Percentiles rank a stretch among this genome's conserved stretches.
Conservation (phyloP, 2,329 filamentous ascomycete genomes). For the Periconia sp. region DNA sequence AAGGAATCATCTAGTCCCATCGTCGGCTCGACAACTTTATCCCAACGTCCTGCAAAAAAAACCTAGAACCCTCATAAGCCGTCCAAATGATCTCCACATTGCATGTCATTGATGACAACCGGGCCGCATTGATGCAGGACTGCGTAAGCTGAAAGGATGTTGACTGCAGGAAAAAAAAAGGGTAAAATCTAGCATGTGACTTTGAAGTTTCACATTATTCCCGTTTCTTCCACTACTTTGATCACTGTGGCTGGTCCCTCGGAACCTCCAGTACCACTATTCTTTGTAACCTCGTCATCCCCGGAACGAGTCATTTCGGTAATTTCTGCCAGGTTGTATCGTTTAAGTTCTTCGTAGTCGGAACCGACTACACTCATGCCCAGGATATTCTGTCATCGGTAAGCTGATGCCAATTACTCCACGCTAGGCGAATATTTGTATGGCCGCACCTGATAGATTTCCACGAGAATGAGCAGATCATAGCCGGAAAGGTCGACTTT, state of each 20-base stretch:
- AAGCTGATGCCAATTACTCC: conserved; percentile 15
- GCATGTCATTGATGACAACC: too few relatives aligned
- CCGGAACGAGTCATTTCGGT: conserved; percentile 52
- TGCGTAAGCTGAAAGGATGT: too few relatives aligned
- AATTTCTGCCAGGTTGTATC: conserved; percentile 76
- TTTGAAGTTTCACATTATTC: not conserved
- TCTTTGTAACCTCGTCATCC: not conserved
- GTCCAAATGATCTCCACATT: too few relatives aligned
- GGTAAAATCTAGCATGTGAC: not conserved
- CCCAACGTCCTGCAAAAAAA: not conserved
- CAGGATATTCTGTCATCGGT: conserved; percentile 62
- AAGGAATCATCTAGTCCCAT: not conserved
- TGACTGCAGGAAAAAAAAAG: too few relatives aligned
- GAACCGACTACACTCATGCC: conserved; percentile 78
- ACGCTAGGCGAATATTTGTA: conserved; percentile 2
- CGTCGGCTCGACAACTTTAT: not conserved
- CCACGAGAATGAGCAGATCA: conserved; percentile 76
- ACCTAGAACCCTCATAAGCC: not conserved
- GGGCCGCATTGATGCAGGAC: too few relatives aligned
- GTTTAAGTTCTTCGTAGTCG: conserved; percentile 73
- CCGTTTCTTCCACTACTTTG: not conserved
- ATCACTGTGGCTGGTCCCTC: not conserved
- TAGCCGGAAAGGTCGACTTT: conserved; percentile 77
- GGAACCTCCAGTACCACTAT: not conserved
- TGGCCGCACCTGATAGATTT: conserved; percentile 72